phyloP scores from a whole-genome alignment of 208 protist genomes.

The Crithidia sp. region DNA sequence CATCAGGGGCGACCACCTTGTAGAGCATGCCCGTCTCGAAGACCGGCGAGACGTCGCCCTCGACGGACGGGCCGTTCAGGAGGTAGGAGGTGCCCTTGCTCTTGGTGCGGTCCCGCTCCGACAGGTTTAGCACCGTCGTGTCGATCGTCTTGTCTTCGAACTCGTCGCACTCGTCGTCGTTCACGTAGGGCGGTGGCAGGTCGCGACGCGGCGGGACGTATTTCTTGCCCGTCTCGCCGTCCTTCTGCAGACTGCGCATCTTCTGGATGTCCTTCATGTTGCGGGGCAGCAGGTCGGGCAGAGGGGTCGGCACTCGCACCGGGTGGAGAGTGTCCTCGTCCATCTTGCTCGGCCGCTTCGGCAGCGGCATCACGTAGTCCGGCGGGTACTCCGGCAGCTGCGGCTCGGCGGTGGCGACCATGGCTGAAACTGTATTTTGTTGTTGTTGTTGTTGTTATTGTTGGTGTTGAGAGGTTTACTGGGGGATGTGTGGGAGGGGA shows the following conservation, averaged over 20 bases:
- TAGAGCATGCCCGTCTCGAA: conserved; percentile 79
- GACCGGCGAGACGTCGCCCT: conserved; percentile 54
- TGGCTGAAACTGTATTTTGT: not conserved
- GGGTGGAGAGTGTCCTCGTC: conserved; percentile 63
- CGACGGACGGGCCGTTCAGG: conserved; percentile 46
- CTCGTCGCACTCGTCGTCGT: conserved; percentile 84
- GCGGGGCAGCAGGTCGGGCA: conserved; percentile 75
- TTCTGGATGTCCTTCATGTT: conserved; percentile 75
- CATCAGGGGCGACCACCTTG: conserved; percentile 63
- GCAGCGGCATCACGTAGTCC: conserved; percentile 61
- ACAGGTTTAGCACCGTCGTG: conserved; percentile 48
- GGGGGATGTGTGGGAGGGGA: not conserved
- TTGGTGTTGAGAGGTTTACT: not conserved
- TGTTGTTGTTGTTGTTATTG: not conserved
- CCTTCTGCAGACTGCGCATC: conserved; percentile 64
- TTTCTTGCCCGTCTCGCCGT: conserved; percentile 56
- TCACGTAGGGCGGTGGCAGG: conserved; percentile 75
- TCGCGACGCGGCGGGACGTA: conserved; percentile 61
- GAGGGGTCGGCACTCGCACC: conserved; percentile 59
- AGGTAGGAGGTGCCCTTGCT: conserved; percentile 35
- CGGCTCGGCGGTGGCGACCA: conserved; percentile 20
- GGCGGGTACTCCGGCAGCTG: conserved; percentile 40
- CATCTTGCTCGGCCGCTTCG: conserved; percentile 26
- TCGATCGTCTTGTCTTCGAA: conserved; percentile 84
- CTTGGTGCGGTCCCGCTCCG: conserved; percentile 35